Base-by-base conservation (phyloP, 345 rosid genomes). In the Psidium guajava region DNA sequence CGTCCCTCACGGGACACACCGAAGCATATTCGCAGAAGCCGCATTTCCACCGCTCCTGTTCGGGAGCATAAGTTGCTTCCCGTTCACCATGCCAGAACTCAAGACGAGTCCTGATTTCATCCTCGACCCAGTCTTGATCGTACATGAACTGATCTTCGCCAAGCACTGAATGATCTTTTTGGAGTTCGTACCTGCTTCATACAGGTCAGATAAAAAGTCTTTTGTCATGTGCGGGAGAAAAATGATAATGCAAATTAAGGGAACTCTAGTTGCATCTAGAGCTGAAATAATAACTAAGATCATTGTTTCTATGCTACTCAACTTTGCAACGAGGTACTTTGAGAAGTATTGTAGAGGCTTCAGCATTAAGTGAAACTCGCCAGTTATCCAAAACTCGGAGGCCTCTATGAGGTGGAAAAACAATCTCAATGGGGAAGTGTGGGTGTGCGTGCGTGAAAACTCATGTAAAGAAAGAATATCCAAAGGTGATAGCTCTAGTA, bases 11-110 rank as follows among this genome's bases (percentile, higher is more conserved):
- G 25, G 93, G 91, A 87, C 97, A 95, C 13, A 83, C 83, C 3
- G 89, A 83, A 84, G 93, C 90, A 87, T 89, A 94, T 50, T 91
- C 92, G 83, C 98, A 96, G 87, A 36, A 87, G 73, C 88, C 82
- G 83, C 98, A 95, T 89, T 96, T 96, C 99, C 99, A 96, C 13
- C 93, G 93, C 91, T 95, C 98, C 87, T 94, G 95, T 87, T 90
- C 90, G 12, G 94, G 95, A 49, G 90, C 81, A 87, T 89, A 95
- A 80, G 83, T 89, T 47, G 95, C 93, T 86, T 93, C 96, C 86
- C 95, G 84, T 86, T 93, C 91, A 54, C 93, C 94, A 22, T 40
- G 85, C 96, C 97, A 96, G 83, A 96, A 89, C 86, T 90, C 93
- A 12, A 95, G 91, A 84, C 87, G 74, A 75, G 32, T 85, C 86